Percentiles rank a stretch among this genome's conserved stretches.
Conservation (phyloP, 2,329 filamentous ascomycete species). For the Trichophyton mentagrophytes region DNA sequence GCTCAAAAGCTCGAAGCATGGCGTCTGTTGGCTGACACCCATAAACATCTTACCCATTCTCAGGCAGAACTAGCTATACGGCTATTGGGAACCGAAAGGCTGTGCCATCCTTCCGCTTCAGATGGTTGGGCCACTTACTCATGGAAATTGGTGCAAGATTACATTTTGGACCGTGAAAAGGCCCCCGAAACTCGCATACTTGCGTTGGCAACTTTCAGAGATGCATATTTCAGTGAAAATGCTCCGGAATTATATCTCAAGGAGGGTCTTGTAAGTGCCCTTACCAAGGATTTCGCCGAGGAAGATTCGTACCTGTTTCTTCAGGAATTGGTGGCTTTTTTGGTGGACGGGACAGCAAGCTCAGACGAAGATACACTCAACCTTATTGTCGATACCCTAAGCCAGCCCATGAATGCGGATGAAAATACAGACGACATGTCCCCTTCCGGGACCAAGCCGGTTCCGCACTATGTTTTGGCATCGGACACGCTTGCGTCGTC, state of each 20-base stretch:
- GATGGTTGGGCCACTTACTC: slow-evolving; percentile 24
- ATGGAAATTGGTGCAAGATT: slow-evolving; percentile 25
- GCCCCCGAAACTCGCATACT: slow-evolving; percentile 28
- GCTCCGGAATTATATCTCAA: slow-evolving; percentile 20
- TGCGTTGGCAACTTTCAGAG: slow-evolving; percentile 28
- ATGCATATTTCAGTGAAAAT: slow-evolving; percentile 25
- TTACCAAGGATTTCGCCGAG: slow-evolving; percentile 25
- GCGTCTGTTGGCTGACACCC: slow-evolving; percentile 25
- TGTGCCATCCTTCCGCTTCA: slow-evolving; percentile 23
- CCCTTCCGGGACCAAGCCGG: slow-evolving; percentile 31
- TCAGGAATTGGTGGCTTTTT: slow-evolving; percentile 28
- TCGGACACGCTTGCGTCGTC: slow-evolving; percentile 22
- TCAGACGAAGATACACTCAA: slow-evolving; percentile 24
- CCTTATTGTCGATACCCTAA: slow-evolving; percentile 23
- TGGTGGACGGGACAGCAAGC: slow-evolving; percentile 24
- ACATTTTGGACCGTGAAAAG: slow-evolving; percentile 27
- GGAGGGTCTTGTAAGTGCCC: slow-evolving; percentile 22
- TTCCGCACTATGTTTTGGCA: slow-evolving; percentile 22
- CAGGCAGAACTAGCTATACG: slow-evolving; percentile 29
- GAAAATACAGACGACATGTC: slow-evolving; percentile 19
- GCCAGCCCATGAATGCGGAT: slow-evolving; percentile 26
- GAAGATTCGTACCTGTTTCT: slow-evolving; percentile 29
- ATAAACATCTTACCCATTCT: slow-evolving; percentile 26
- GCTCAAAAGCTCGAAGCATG: slow-evolving; percentile 26
- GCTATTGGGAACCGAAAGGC: slow-evolving; percentile 22